Evolutionary conservation across 768 basidiomycete species (phyloP).

Genomic region (Boletus pseudopeckii): DNA sequence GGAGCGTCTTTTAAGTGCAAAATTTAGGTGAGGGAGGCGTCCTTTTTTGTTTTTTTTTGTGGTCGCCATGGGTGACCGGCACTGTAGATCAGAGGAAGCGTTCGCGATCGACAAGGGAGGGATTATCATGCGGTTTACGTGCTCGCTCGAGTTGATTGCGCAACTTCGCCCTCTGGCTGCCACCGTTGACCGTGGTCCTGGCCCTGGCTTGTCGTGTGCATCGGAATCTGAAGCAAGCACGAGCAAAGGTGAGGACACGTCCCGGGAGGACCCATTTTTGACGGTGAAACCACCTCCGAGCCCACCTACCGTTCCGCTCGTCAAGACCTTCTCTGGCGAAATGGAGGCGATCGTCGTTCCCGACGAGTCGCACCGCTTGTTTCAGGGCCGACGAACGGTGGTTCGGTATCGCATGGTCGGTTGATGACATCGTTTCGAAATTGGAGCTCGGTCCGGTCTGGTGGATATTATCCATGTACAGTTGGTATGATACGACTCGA

Average conservation of each 20-base stretch:
- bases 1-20: constrained; percentile 5
- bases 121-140: constrained; percentile 24
- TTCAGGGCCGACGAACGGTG: constrained; percentile 54
- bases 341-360: constrained; percentile 50
- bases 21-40: constrained; percentile 19
- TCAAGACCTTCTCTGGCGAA: constrained; percentile 50
- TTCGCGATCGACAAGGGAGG: constrained; percentile 22
- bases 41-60: background rate
- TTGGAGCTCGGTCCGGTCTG: background rate
- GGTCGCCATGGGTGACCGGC: background rate
- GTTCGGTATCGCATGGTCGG: constrained; percentile 50
- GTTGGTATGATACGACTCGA: background rate
- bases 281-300: background rate
- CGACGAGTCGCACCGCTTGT: constrained; percentile 49
- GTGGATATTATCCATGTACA: background rate
- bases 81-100: constrained; percentile 15
- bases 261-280: too few relatives aligned
- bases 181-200: background rate
- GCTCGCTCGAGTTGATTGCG: constrained; percentile 20
- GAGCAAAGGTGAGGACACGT: background rate
- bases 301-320: constrained; percentile 15
- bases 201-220: background rate
- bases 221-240: background rate
- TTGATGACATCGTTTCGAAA: background rate
- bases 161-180: constrained; percentile 9